Evolutionary conservation across 2,329 filamentous ascomycete species (phyloP).

Genomic region (Huntiella omanensis): DNA sequence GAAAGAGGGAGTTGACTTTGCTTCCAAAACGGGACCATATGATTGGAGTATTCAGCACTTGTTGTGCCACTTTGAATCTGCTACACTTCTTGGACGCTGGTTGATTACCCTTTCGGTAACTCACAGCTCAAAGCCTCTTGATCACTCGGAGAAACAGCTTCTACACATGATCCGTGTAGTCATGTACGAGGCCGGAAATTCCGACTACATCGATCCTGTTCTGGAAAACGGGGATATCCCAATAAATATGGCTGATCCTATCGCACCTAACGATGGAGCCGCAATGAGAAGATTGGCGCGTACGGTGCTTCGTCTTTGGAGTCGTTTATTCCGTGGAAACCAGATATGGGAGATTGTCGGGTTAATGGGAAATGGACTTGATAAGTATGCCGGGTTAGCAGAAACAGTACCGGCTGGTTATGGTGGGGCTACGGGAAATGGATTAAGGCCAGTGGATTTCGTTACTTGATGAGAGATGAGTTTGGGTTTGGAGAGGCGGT

Average conservation of each 20-base stretch:
- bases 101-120: slow-evolving; percentile 36
- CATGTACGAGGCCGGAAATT: slow-evolving; percentile 44
- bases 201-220: slow-evolving; percentile 38
- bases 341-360: slow-evolving; percentile 43
- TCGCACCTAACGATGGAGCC: slow-evolving; percentile 27
- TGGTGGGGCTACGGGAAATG: background rate
- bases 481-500: too few relatives aligned
- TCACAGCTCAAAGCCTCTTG: slow-evolving; percentile 29
- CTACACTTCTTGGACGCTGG: slow-evolving; percentile 41
- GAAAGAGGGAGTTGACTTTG: slow-evolving; percentile 42
- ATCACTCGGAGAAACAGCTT: slow-evolving; percentile 33
- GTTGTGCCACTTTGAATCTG: slow-evolving; percentile 42
- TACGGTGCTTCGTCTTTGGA: slow-evolving; percentile 41
- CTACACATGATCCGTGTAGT: slow-evolving; percentile 37
- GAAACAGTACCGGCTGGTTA: background rate
- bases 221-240: slow-evolving; percentile 20
- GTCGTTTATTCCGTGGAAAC: slow-evolving; percentile 40
- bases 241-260: slow-evolving; percentile 21
- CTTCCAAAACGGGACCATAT: slow-evolving; percentile 39
- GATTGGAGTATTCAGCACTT: slow-evolving; percentile 47
- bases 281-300: slow-evolving; percentile 36
- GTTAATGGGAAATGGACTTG: slow-evolving; percentile 36
- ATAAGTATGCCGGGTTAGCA: slow-evolving; percentile 28
- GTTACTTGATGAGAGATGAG: background rate
- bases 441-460: slow-evolving; percentile 4